phyloP scores from a whole-genome alignment of 2,329 filamentous ascomycete genomes.

The Knufia fluminis region DNA sequence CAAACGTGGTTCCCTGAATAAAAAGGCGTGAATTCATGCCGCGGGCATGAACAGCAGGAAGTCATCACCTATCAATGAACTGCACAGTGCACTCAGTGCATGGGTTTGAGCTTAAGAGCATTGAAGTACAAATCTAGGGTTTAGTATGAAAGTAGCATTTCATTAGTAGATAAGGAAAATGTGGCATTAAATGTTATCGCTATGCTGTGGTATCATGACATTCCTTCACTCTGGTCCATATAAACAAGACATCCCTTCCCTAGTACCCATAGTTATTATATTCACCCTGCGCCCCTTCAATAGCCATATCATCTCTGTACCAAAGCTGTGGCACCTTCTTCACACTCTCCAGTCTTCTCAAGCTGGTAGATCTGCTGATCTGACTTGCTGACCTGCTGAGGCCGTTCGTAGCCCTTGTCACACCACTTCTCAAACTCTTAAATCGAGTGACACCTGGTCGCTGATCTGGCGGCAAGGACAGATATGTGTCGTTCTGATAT shows the following conservation, averaged over 20 bases:
- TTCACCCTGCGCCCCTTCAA: conserved; percentile 16
- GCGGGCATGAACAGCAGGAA: no score
- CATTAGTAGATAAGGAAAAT: neutral
- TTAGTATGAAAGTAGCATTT: no score
- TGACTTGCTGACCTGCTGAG: conserved; percentile 62
- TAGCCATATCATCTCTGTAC: conserved; percentile 21
- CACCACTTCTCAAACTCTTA: conserved; percentile 21
- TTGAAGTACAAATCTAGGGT: no score
- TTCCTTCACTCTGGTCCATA: neutral
- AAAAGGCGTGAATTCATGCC: no score
- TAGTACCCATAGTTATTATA: conserved; percentile 17
- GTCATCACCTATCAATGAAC: no score
- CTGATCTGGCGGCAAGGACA: conserved; percentile 10
- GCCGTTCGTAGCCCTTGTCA: conserved; percentile 19
- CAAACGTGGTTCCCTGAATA: no score
- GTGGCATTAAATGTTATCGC: neutral
- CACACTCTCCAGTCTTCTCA: conserved; percentile 68
- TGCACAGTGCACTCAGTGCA: no score
- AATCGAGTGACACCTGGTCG: conserved; percentile 21
- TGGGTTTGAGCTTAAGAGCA: no score
- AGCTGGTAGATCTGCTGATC: conserved; percentile 85
- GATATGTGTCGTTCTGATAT: conserved; percentile 5
- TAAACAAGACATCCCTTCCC: neutral
- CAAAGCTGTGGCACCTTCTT: conserved; percentile 21
- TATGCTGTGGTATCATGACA: conserved; percentile 10